Percentiles rank a stretch among this genome's conserved stretches.
These are phyloP conservation scores for Yamadazyma blattariae DNA, from an alignment of 1,139 yeast genomes.

Conservation along the genomic window DNA sequence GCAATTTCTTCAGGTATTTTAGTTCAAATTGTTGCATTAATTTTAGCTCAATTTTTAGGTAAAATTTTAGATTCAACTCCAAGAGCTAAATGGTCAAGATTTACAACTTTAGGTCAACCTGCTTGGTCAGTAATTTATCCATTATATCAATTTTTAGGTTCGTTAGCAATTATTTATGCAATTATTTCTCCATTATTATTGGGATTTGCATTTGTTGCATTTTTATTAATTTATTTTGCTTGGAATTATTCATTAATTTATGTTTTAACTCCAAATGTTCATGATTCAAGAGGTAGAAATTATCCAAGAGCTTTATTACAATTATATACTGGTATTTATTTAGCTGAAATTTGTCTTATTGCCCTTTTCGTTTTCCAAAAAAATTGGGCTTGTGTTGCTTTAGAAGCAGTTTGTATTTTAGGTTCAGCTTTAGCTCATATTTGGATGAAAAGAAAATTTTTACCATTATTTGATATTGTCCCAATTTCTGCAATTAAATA, in stretches of 20 bases:
- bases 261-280: conserved; percentile 51
- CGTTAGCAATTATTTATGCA: conserved; percentile 39
- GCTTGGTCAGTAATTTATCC: conserved; percentile 42
- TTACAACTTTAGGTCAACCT: conserved; percentile 41
- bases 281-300: conserved; percentile 63
- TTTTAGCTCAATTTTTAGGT: conserved; percentile 46
- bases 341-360: conserved; percentile 62
- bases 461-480: conserved; percentile 61
- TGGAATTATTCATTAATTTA: conserved; percentile 56
- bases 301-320: conserved; percentile 68
- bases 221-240: conserved; percentile 52
- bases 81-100: conserved; percentile 47
- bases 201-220: conserved; percentile 46
- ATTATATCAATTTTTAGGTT: conserved; percentile 34
- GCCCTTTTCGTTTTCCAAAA: conserved; percentile 70
- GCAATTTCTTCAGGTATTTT: conserved; percentile 36
- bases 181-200: conserved; percentile 46
- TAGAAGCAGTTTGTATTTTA: conserved; percentile 53
- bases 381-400: conserved; percentile 70
- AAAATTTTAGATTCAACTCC: conserved; percentile 46
- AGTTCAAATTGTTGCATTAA: conserved; percentile 41
- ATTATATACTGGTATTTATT: conserved; percentile 60
- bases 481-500: conserved; percentile 72
- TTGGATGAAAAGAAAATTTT: conserved; percentile 55
- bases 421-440: conserved; percentile 55